Base-by-base conservation (phyloP, 192 early-diverging fungal species). In the Chytriomyces hyalinus region DNA sequence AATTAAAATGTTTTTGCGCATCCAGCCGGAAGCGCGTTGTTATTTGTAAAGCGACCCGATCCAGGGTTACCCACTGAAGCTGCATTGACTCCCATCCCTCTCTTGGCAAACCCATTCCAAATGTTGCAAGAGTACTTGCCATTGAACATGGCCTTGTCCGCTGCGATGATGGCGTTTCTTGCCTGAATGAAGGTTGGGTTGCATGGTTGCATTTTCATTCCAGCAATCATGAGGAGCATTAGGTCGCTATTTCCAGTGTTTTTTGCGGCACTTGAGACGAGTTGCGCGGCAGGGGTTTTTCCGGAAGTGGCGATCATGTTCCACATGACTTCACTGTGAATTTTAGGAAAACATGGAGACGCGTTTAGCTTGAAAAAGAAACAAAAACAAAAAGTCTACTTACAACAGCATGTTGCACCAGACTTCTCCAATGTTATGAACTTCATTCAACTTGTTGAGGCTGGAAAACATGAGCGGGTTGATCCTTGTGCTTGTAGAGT, bases 41-140 rank as follows among this genome's bases (percentile, higher is more conserved):
- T 57, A 4, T 57, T 20, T 57, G 53, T 57, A 4, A 57, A 57
- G 53, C 53, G 15, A 20, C 15, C 53, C 0, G 15, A 0, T 13
- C 53, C 53, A 57, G 53, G 53, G 13, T 57, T 13, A n/a, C 53
- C 53, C 13, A 1, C 20, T 5, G 53, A 57, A 20, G 15, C 15
- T 57, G 53, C 53, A 20, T 57, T 57, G 15, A 72, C 67, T 26
- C 96, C 96, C 50, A 98, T 80, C 24, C 96, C 96, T 61, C 96
- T 91, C 81, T 94, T 95, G 22, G 96, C 90, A 87, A 98, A 86
- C 2, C 83, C 89, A 5, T 76, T 17, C 53, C 53, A 57, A 57
- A 57, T 57, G 3, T 13, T 20, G 53, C 53, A 57, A 4, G 15
- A n/a, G 20, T 80, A 49, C 48, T 85, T 47, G 47, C 84, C 81